Conservation (phyloP, 2,329 filamentous ascomycete genomes). For the Colletotrichum salicis region DNA sequence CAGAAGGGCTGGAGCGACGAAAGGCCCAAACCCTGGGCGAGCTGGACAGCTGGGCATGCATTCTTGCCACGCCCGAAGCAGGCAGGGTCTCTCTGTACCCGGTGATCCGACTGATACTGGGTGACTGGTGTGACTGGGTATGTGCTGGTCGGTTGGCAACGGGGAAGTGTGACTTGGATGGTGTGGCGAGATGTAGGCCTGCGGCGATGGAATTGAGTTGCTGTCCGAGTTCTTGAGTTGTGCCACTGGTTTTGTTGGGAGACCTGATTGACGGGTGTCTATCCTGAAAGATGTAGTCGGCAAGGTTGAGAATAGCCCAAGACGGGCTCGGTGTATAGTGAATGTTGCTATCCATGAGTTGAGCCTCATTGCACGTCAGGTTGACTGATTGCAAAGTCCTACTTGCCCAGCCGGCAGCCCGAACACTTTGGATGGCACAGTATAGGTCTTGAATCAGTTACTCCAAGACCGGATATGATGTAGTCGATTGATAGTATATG, state of each 20-base stretch:
- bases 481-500: no score
- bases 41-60: background rate
- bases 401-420: background rate
- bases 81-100: background rate
- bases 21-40: background rate
- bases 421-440: background rate
- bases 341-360: background rate
- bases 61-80: conserved; percentile 10
- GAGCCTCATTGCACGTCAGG: background rate
- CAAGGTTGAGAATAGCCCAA: background rate
- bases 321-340: no score
- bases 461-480: background rate
- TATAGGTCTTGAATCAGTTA: background rate
- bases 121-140: background rate
- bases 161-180: background rate
- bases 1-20: background rate
- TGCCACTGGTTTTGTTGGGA: background rate
- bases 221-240: background rate
- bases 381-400: background rate
- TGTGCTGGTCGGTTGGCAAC: background rate
- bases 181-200: background rate
- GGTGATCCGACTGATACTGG: background rate
- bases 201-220: background rate
- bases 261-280: no score
- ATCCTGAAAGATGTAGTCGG: no score